Conservation (phyloP, 805 yeast species). For the Yamadazyma insecticola region DNA sequence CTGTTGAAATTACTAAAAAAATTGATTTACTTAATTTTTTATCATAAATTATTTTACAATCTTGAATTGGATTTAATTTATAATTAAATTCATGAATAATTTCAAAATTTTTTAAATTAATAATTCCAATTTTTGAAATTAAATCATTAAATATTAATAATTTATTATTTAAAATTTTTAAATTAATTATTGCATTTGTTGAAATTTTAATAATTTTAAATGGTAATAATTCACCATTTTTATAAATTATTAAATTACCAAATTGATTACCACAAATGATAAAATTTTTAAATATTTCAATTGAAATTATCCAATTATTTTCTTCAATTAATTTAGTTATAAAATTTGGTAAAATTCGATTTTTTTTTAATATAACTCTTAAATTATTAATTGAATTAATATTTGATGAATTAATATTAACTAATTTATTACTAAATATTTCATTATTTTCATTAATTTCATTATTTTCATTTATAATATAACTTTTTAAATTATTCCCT, state of each 20-base stretch:
- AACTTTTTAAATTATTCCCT: conserved; percentile 22
- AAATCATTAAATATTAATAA: conserved; percentile 23
- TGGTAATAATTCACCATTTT: conserved; percentile 10
- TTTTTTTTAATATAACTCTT: too few species aligned
- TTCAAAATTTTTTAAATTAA: conserved; percentile 7
- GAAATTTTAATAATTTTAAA: conserved; percentile 15
- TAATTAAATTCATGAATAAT: conserved; percentile 2
- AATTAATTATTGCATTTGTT: conserved; percentile 18
- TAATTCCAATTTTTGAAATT: conserved; percentile 26
- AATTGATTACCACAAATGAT: conserved; percentile 29
- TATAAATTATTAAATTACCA: conserved; percentile 22
- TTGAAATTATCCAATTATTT: conserved; percentile 19
- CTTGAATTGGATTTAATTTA: conserved; percentile 5
- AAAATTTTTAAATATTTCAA: conserved; percentile 13
- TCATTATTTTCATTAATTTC: conserved; percentile 3
- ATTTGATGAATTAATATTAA: neutral
- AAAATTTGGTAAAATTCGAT: conserved; percentile 16
- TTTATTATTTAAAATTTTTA: conserved; percentile 12
- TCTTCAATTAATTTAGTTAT: conserved; percentile 1
- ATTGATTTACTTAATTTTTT: neutral
- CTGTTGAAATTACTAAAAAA: conserved; percentile 3
- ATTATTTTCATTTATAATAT: conserved; percentile 12
- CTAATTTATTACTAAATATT: conserved; percentile 1
- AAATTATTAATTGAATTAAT: neutral
- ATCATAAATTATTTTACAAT: conserved; percentile 1